phyloP scores from a whole-genome alignment of 768 basidiomycete species.

The Amanita rubescens region DNA sequence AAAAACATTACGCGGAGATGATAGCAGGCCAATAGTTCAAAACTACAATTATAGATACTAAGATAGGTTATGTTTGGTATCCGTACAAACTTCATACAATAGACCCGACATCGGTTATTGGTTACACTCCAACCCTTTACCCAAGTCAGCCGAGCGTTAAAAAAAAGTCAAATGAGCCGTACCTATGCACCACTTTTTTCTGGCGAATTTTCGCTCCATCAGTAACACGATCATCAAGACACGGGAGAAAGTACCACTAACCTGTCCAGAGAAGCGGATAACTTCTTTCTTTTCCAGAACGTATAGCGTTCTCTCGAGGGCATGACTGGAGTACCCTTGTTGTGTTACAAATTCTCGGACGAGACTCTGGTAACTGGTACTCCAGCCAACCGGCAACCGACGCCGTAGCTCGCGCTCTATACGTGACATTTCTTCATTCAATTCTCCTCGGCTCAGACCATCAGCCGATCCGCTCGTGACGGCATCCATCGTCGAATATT shows the following conservation, averaged over 20 bases:
- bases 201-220: conserved; percentile 11
- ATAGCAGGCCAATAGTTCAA: too few species aligned
- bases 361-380: conserved; percentile 90
- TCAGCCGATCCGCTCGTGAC: conserved; percentile 92
- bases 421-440: conserved; percentile 87
- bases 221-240: background rate
- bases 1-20: too few species aligned
- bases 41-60: too few species aligned
- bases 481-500: conserved; percentile 98
- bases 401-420: conserved; percentile 85
- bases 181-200: conserved; percentile 42
- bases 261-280: conserved; percentile 81
- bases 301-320: conserved; percentile 85
- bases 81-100: background rate
- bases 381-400: conserved; percentile 90
- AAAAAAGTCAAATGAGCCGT: background rate
- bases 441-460: conserved; percentile 82
- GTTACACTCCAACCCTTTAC: conserved; percentile 17
- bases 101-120: background rate
- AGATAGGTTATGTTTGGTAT: too few species aligned
- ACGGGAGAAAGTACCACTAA: conserved; percentile 13
- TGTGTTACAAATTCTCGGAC: conserved; percentile 90
- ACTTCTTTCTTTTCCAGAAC: conserved; percentile 94
- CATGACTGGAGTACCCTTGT: conserved; percentile 85
- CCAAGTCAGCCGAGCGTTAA: background rate